Conservation (phyloP, 352 stramenopile species). For the Globisporangium perplexum region DNA sequence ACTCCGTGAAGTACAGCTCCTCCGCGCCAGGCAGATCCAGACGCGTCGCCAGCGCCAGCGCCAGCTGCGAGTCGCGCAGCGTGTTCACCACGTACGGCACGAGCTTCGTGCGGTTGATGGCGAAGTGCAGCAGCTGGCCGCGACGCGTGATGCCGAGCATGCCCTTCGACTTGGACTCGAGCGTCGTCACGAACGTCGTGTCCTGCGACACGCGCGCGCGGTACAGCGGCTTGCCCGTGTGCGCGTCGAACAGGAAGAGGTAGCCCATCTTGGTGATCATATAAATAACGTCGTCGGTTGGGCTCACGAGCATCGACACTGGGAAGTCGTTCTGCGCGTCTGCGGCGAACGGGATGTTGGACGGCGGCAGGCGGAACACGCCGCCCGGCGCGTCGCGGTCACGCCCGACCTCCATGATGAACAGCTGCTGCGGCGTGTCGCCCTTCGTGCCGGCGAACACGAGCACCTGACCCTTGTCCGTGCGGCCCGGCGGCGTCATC, state of each 20-base stretch:
- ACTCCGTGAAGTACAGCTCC: conserved; percentile 98
- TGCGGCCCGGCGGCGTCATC: conserved; percentile 93
- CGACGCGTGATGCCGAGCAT: conserved; percentile 98
- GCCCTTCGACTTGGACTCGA: conserved; percentile 91
- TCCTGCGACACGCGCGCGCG: conserved; percentile 96
- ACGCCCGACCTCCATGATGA: conserved; percentile 99
- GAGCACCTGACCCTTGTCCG: conserved; percentile 87
- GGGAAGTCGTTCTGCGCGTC: conserved; percentile 98
- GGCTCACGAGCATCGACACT: conserved; percentile 94
- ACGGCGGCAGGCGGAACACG: conserved; percentile 92
- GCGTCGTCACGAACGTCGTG: conserved; percentile 95
- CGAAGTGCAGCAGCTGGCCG: conserved; percentile 95
- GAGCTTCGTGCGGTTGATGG: conserved; percentile 96
- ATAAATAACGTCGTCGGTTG: conserved; percentile 94
- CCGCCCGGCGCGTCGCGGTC: conserved; percentile 93
- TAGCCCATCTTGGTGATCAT: conserved; percentile 99
- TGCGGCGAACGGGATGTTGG: conserved; percentile 93
- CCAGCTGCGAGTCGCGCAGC: conserved; percentile 95
- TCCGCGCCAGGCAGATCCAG: conserved; percentile 97
- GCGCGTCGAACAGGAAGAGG: conserved; percentile 99
- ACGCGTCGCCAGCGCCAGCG: conserved; percentile 93
- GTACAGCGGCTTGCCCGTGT: conserved; percentile 98
- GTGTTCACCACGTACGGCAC: conserved; percentile 99
- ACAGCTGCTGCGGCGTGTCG: conserved; percentile 82
- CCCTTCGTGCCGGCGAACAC: conserved; percentile 84